Evolutionary conservation across 345 rosid species (phyloP), one percentile per base, ranked within the genome.

Genomic region (Orychophragmus violaceus): DNA sequence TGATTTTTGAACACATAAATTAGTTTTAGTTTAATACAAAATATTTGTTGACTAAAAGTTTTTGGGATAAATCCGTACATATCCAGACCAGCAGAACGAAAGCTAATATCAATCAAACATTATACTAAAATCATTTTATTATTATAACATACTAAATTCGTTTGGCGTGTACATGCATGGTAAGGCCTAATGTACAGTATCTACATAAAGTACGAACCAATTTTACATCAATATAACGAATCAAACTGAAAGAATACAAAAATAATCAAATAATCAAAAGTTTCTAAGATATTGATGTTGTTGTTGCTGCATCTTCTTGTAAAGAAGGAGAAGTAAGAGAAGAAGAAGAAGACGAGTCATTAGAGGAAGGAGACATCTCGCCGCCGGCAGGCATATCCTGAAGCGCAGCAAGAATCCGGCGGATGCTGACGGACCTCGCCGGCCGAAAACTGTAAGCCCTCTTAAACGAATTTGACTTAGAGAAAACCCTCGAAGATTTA

Each of bases 401-500:
- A 49, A 84, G 50, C 10, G 36, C 69, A 1, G 80, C 85, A 9
- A 84, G 66, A 21, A 84, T 71, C 55, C 85, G 65, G 46, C 85
- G 82, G 69, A 83, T 78, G 70, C 88, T 84, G 4, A 69, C 55
- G 1, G 89, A 84, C 19, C 86, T 81, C 28, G 82, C 85, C 1
- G 80, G 73, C 41, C 60, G 79, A 81, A 83, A 84, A 66, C 83
- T 84, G 41, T 63, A 56, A 6, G 85, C 71, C 59, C 74, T 61
- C 29, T 27, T 56, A 24, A 28, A 25, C 8, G 70, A 64, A 30
- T 77, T 78, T 8, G 70, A 72, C 45, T 25, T 66, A 58, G 89
- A 84, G 82, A 88, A 85, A 44, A 84, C 53, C 66, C 68, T 81
- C 7, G 91, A 88, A 0, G 91, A 85, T 23, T 79, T 81, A 9